Evolutionary conservation across 805 yeast genomes (phyloP), one percentile per base, ranked within the genome.

Genomic region (Sugiyamaella floridensis): DNA sequence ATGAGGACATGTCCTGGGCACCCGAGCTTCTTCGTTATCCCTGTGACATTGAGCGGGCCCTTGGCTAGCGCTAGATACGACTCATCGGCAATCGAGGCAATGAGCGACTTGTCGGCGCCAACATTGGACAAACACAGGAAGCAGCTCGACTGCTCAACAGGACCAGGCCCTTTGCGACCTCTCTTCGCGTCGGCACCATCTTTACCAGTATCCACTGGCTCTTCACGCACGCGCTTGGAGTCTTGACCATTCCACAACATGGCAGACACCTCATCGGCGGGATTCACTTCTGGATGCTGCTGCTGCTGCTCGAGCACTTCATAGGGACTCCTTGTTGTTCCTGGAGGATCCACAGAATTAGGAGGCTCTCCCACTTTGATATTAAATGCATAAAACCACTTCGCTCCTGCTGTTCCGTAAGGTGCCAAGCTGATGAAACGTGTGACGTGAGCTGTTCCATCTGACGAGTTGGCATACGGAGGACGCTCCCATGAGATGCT

Each of bases 121-220:
- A 95, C 86, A 61, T 87, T 88, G 1, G 92, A 80, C 16, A 89
- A 75, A 64, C 97, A 89, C 63, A 89, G 87, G 68, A 86, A 89
- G 63, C 97, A 89, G 89, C 0, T 76, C 63, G 1, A 86, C 80
- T 14, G 29, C 29, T 32, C 37, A 8, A 32, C 9, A 14, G 37
- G 0, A 63, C 34, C 32, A 41, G 41, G 18, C 16, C 67, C 54
- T 68, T 70, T n/a, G 56, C 20, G 29, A 48, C 34, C 42, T 60
- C 58, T 12, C 48, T 58, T 7, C 52, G 48, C 15, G 14, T 26
- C 46, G 9, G 37, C 4, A 11, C 37, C 37, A 8, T 32, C 9
- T 5, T 32, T 14, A 5, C 37, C 37, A 32, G 12, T 32, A 11
- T 10, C 37, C n/a, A 14, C n/a, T 11, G 37, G 37, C 9, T 10